Percentiles rank a stretch among this genome's conserved stretches.
Evolutionary conservation across 1,284 basidiomycete genomes (phyloP).

Genomic region (Pholiota adiposa): DNA sequence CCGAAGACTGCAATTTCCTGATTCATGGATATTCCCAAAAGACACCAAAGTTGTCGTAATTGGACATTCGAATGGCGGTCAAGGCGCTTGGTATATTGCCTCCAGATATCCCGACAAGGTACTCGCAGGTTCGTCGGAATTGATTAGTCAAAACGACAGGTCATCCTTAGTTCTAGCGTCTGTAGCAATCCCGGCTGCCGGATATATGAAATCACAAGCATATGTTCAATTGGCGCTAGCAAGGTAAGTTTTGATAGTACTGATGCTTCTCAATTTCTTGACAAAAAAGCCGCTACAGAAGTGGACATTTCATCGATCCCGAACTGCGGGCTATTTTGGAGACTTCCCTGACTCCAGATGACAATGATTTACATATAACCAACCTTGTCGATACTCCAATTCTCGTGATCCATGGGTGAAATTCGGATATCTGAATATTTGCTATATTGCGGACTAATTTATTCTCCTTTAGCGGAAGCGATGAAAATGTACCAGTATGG

Average conservation of each 20-base stretch:
- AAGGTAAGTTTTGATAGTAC: conserved; percentile 37
- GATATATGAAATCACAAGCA: conserved; percentile 82
- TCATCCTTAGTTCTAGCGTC: background rate
- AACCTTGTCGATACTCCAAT: conserved; percentile 75
- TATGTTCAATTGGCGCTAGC: conserved; percentile 80
- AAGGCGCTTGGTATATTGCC: conserved; percentile 84
- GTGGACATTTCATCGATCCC: conserved; percentile 76
- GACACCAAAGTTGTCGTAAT: conserved; percentile 60
- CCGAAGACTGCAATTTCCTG: conserved; percentile 14
- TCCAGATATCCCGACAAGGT: conserved; percentile 79
- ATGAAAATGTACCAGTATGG: conserved; percentile 84
- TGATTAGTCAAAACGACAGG: too few relatives aligned
- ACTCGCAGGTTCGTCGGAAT: conserved; percentile 51
- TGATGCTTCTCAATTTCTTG: background rate
- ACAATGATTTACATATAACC: conserved; percentile 84
- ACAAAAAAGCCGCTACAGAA: conserved; percentile 10
- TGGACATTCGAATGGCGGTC: conserved; percentile 94
- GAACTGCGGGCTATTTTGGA: conserved; percentile 71
- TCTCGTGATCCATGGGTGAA: conserved; percentile 78
- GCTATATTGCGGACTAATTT: too few relatives aligned
- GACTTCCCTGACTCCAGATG: conserved; percentile 76
- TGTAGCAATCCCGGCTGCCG: conserved; percentile 72
- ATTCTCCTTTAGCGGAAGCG: conserved; percentile 53
- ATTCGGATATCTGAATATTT: too few relatives aligned
- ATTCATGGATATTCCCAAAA: conserved; percentile 50